Conservation (phyloP, 2,329 filamentous ascomycete genomes). For the Neophaeococcomyces mojaviensis region DNA sequence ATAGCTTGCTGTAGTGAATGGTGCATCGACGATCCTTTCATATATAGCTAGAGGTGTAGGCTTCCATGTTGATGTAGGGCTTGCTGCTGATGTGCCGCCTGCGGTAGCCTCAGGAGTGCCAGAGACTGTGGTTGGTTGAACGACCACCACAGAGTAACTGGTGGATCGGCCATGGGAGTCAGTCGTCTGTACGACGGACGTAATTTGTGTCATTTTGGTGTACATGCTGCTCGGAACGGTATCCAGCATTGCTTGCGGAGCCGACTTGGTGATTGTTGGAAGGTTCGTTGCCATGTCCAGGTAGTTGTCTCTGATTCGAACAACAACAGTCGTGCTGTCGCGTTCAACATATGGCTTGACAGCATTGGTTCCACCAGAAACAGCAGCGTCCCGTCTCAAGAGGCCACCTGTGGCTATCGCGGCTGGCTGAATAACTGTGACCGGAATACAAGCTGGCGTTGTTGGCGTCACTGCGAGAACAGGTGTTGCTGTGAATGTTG, state of each 20-base stretch:
- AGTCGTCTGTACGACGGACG: neutral
- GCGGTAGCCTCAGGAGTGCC: no score
- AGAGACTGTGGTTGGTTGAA: neutral
- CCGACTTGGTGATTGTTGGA: neutral
- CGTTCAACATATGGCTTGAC: neutral
- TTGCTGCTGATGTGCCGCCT: neutral
- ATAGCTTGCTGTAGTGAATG: constrained; percentile 1
- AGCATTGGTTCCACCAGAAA: neutral
- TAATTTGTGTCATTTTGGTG: neutral
- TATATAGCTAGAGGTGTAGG: neutral
- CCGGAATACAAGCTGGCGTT: neutral
- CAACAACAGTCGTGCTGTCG: neutral
- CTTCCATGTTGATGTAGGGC: neutral
- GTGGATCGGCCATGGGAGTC: neutral
- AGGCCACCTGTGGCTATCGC: no score
- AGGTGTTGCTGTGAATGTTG: neutral
- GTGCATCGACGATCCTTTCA: neutral
- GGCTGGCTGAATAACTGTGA: neutral
- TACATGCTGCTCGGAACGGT: no score
- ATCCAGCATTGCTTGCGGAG: no score
- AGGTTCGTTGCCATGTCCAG: neutral
- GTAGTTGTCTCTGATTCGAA: neutral
- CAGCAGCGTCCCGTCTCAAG: neutral
- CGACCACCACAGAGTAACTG: neutral
- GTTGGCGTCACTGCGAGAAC: neutral